These are phyloP conservation scores for Hydrangea macrophylla DNA, from an alignment of 148 eudicot genomes.

Conservation along the genomic window DNA sequence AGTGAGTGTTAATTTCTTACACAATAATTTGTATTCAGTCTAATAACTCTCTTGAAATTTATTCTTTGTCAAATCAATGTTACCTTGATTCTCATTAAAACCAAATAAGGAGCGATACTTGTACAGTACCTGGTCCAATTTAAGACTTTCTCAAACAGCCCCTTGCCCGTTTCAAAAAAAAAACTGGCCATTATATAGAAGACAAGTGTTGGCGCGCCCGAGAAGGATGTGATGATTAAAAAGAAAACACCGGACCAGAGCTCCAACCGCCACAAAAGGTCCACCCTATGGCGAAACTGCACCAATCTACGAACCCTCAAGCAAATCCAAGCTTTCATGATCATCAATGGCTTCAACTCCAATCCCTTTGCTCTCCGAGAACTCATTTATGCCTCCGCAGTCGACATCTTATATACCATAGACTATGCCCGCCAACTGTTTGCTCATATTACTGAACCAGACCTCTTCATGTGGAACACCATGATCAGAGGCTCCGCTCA, in stretches of 20 bases:
- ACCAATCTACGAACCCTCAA: constrained; percentile 40
- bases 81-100: no score
- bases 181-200: no score
- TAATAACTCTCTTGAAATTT: no score
- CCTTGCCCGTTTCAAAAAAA: no score
- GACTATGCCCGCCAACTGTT: constrained; percentile 59
- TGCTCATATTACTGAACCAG: constrained; percentile 46
- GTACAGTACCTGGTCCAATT: no score
- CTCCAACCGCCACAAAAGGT: constrained; percentile 27
- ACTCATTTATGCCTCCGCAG: constrained; percentile 42
- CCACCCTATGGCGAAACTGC: constrained; percentile 43
- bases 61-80: no score
- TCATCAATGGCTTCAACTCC: constrained; percentile 47
- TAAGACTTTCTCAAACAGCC: no score
- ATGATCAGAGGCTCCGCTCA: constrained; percentile 66
- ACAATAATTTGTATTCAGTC: no score
- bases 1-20: no score
- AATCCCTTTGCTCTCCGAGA: constrained; percentile 31
- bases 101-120: no score
- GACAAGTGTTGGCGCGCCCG: no score
- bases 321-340: constrained; percentile 45
- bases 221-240: constrained; percentile 40
- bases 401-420: constrained; percentile 30
- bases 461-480: constrained; percentile 59
- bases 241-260: constrained; percentile 26